These are phyloP conservation scores for Arthrobotrys sinensis DNA, from an alignment of 2,329 filamentous ascomycete species.

Conservation along the genomic window DNA sequence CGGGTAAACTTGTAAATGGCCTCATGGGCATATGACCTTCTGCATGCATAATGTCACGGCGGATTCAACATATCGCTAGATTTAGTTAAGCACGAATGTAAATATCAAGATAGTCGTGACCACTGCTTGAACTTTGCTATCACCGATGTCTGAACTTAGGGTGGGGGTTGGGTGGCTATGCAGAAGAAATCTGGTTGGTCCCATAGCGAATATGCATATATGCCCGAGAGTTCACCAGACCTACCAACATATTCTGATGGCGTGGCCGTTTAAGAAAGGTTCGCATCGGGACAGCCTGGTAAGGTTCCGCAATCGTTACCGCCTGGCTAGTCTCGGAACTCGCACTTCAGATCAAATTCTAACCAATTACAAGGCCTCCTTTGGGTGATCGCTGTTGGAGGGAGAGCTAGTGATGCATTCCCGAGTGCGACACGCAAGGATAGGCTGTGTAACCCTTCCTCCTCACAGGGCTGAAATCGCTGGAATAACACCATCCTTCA, in stretches of 20 bases:
- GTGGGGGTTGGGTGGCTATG: neutral
- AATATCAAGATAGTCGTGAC: too few relatives aligned
- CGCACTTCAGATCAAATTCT: neutral
- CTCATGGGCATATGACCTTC: too few relatives aligned
- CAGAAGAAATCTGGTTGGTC: neutral
- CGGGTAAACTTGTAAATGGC: too few relatives aligned
- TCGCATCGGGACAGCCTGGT: neutral
- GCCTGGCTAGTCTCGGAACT: neutral
- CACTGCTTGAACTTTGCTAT: too few relatives aligned
- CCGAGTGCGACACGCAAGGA: neutral
- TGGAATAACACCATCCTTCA: neutral
- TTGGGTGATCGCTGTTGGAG: neutral
- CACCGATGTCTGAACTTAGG: too few relatives aligned
- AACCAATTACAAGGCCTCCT: neutral
- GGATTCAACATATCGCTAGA: too few relatives aligned
- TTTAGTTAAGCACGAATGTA: too few relatives aligned
- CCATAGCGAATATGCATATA: neutral
- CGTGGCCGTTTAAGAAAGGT: neutral
- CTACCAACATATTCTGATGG: neutral
- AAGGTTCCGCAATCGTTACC: constrained; percentile 5
- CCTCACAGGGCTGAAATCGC: constrained; percentile 4
- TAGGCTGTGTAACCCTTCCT: neutral
- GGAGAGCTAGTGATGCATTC: neutral
- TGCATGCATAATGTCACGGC: too few relatives aligned
- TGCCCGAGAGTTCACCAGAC: neutral